These are phyloP conservation scores for Mesembryanthemum crystallinum DNA, from an alignment of 148 eudicot genomes.

Conservation along the genomic window DNA sequence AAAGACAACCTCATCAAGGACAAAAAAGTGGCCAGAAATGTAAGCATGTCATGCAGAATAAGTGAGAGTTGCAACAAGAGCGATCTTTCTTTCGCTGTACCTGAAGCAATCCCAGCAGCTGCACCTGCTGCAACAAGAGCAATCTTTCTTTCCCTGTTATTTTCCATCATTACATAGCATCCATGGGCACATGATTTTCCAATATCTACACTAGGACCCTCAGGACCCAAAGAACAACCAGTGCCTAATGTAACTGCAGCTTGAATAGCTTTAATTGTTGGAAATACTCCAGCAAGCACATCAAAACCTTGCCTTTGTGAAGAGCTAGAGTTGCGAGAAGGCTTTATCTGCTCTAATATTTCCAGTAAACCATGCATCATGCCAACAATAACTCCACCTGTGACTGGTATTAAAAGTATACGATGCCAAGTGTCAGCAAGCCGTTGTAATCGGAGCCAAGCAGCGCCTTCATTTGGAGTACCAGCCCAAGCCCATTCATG, in stretches of 20 bases:
- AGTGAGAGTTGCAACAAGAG: too few relatives aligned
- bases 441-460: conserved; percentile 94
- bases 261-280: conserved; percentile 81
- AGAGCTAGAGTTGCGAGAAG: conserved; percentile 37
- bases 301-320: conserved; percentile 61
- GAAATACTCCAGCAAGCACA: conserved; percentile 64
- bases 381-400: conserved; percentile 94
- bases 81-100: too few relatives aligned
- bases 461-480: conserved; percentile 96
- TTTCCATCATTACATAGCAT: conserved; percentile 81
- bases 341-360: conserved; percentile 77
- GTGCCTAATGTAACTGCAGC: conserved; percentile 93
- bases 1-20: not conserved
- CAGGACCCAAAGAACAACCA: conserved; percentile 96
- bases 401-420: conserved; percentile 80
- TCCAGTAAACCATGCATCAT: conserved; percentile 93
- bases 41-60: not conserved
- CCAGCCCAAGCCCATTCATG: conserved; percentile 99
- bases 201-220: conserved; percentile 97
- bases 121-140: conserved; percentile 98
- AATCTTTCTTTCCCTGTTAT: conserved; percentile 81
- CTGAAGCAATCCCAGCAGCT: conserved; percentile 98
- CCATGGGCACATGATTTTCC: conserved; percentile 97
- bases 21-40: not conserved
- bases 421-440: conserved; percentile 96